Percentiles rank a stretch among this genome's conserved stretches.
phyloP scores from a whole-genome alignment of 805 yeast genomes.

The Yamadazyma kitorensis region DNA sequence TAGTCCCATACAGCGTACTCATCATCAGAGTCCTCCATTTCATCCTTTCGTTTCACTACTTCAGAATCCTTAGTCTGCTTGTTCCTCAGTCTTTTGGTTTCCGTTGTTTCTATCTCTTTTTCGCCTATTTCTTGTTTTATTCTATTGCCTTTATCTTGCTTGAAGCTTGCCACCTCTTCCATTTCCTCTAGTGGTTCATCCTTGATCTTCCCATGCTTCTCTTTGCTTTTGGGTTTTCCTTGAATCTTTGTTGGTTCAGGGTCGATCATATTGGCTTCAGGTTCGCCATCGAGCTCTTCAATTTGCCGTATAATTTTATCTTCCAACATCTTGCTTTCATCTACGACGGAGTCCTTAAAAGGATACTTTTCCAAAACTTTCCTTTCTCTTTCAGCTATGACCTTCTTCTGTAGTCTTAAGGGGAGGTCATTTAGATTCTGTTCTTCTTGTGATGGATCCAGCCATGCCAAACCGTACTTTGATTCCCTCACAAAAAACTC shows the following conservation, averaged over 20 bases:
- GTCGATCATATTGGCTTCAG: neutral
- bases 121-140: neutral
- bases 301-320: conserved; percentile 18
- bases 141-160: conserved; percentile 3
- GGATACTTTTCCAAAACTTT: conserved; percentile 33
- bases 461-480: conserved; percentile 30
- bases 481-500: conserved; percentile 28
- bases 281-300: conserved; percentile 2
- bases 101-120: neutral
- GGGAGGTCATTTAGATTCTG: conserved; percentile 29
- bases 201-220: conserved; percentile 5
- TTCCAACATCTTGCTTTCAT: conserved; percentile 17
- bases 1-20: no score
- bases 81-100: neutral
- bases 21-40: neutral
- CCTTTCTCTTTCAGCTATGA: conserved; percentile 30
- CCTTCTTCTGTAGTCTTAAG: conserved; percentile 38
- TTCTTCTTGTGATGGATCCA: conserved; percentile 21
- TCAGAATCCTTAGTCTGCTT: conserved; percentile 6
- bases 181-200: conserved; percentile 6
- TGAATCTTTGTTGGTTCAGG: neutral
- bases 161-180: no score
- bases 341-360: conserved; percentile 28
- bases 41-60: no score
- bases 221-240: conserved; percentile 1